Percentiles rank a stretch among this genome's conserved stretches.
Evolutionary conservation across 1,284 basidiomycete genomes (phyloP).

Genomic region (Fomitopsis betulina): DNA sequence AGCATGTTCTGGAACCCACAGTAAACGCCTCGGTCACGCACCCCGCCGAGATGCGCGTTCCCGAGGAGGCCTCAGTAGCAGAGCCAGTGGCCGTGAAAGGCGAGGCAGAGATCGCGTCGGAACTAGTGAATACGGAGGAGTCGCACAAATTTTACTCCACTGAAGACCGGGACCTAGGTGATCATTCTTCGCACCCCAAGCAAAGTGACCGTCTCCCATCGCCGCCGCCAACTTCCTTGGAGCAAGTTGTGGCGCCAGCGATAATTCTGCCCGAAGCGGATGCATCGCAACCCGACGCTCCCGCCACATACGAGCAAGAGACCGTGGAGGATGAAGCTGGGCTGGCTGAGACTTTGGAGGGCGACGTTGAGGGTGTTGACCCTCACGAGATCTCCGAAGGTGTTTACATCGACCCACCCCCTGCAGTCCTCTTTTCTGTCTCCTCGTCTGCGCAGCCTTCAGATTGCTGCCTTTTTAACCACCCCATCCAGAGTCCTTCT

Average conservation of each 20-base stretch:
- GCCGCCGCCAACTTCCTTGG: neutral
- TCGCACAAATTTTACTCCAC: neutral
- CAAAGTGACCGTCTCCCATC: neutral
- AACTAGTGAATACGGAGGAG: neutral
- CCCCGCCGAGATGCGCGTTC: neutral
- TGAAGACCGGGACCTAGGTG: neutral
- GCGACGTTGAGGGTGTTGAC: slow-evolving; percentile 27
- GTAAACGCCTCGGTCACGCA: neutral
- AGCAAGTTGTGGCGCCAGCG: neutral
- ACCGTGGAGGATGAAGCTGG: neutral
- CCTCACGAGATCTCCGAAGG: slow-evolving; percentile 67
- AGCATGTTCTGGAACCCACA: neutral
- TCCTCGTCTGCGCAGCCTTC: slow-evolving; percentile 34
- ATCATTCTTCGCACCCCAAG: neutral
- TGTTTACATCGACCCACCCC: slow-evolving; percentile 72
- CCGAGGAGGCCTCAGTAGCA: neutral
- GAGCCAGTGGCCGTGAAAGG: neutral
- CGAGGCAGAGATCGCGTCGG: neutral
- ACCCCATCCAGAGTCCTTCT: slow-evolving; percentile 29
- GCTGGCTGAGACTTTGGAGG: too few relatives aligned
- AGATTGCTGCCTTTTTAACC: slow-evolving; percentile 57
- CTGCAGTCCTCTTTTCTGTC: slow-evolving; percentile 57
- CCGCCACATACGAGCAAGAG: neutral
- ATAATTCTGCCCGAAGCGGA: neutral
- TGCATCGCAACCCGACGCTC: neutral